Conservation (phyloP, 306 rosid species). For the Inga laurina region DNA sequence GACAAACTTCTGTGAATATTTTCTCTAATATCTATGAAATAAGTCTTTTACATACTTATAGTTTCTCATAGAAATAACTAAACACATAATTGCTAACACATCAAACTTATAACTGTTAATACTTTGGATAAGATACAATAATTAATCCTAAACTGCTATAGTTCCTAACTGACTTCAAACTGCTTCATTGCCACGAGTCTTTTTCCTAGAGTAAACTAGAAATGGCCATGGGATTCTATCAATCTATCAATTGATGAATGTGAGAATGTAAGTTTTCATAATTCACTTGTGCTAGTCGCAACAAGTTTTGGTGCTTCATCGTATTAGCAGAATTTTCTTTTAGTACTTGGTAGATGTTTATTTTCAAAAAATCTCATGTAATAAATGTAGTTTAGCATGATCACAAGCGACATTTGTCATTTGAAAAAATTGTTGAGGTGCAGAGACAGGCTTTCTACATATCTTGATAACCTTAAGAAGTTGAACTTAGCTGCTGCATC, state of each 20-base stretch:
- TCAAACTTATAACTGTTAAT: too few relatives aligned
- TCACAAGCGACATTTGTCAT: background rate
- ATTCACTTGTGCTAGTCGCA: conserved; percentile 13
- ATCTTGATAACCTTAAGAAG: background rate
- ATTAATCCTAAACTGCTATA: too few relatives aligned
- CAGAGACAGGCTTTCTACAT: background rate
- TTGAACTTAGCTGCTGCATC: background rate
- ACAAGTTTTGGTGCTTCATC: background rate
- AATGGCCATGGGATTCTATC: too few relatives aligned
- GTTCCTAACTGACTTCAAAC: too few relatives aligned
- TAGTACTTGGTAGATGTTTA: background rate
- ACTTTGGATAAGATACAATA: too few relatives aligned
- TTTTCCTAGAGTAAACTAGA: too few relatives aligned
- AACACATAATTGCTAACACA: too few relatives aligned
- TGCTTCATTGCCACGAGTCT: too few relatives aligned
- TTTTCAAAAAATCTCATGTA: conserved; percentile 5
- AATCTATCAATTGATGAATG: conserved; percentile 58
- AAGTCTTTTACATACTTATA: too few relatives aligned
- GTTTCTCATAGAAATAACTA: too few relatives aligned
- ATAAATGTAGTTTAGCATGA: conserved; percentile 29
- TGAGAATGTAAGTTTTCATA: conserved; percentile 68
- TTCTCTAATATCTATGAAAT: too few relatives aligned
- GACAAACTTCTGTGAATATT: too few relatives aligned
- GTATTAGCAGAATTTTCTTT: conserved; percentile 12
- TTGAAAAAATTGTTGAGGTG: background rate